Conservation (phyloP, 2,329 filamentous ascomycete species). For the Neopestalotiopsis clavispora region DNA sequence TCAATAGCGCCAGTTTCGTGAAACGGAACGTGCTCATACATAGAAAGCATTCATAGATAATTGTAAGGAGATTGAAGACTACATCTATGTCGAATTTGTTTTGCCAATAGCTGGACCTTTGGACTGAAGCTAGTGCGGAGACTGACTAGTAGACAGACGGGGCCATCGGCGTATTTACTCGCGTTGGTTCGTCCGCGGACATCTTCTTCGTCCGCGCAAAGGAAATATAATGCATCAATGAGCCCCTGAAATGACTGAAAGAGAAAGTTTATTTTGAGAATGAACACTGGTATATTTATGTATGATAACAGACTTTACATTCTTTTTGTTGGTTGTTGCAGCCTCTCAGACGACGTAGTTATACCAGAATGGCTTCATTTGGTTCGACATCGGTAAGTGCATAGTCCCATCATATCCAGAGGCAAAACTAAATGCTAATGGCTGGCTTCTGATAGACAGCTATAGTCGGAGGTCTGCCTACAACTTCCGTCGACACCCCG, state of each 20-base stretch:
- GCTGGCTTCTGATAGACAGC: not conserved
- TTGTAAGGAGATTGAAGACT: not conserved
- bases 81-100: not conserved
- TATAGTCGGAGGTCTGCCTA: constrained; percentile 1
- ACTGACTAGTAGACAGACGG: not conserved
- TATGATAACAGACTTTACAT: not conserved
- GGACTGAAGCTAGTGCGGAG: not conserved
- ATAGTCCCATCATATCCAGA: not conserved
- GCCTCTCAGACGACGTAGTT: not conserved
- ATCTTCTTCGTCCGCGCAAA: not conserved
- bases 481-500: not conserved
- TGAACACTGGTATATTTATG: too few relatives aligned
- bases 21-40: not conserved
- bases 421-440: not conserved
- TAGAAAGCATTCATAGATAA: not conserved
- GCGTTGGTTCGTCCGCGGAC: constrained; percentile 2
- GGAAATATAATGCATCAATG: not conserved
- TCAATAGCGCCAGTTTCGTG: not conserved
- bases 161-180: not conserved
- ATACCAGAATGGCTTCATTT: not conserved
- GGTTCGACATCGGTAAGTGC: not conserved
- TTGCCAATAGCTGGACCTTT: not conserved
- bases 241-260: not conserved
- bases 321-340: not conserved
- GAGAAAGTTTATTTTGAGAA: not conserved